phyloP scores from a whole-genome alignment of 495 filamentous ascomycete genomes.

The Aspergillus wentii region DNA sequence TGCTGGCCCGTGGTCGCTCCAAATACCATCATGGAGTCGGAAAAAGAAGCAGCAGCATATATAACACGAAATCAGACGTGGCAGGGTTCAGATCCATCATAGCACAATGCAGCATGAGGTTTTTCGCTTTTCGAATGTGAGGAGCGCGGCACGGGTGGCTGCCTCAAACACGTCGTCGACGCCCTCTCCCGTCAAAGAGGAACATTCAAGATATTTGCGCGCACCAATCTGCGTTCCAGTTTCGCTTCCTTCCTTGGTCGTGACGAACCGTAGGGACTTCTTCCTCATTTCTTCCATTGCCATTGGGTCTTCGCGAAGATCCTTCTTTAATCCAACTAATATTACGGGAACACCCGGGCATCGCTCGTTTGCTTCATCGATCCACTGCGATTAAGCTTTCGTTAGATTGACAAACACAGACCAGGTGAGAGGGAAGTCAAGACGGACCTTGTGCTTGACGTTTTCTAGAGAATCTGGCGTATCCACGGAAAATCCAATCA shows the following conservation, averaged over 20 bases:
- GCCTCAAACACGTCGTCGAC: constrained; percentile 99
- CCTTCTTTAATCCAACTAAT: constrained; percentile 95
- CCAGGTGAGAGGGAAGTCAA: background rate
- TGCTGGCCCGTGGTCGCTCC: constrained; percentile 1
- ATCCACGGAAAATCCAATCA: constrained; percentile 95
- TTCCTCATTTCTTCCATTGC: constrained; percentile 98
- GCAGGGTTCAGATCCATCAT: constrained; percentile 57
- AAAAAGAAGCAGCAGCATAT: constrained; percentile 3
- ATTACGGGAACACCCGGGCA: constrained; percentile 94
- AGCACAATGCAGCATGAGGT: constrained; percentile 84
- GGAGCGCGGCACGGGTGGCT: constrained; percentile 88
- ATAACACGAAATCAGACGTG: constrained; percentile 13
- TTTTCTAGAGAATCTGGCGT: constrained; percentile 96
- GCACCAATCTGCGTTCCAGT: constrained; percentile 83
- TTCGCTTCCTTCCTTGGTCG: constrained; percentile 70
- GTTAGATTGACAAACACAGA: too few species aligned
- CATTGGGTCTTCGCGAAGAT: constrained; percentile 88
- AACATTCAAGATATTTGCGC: constrained; percentile 96
- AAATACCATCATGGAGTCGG: constrained; percentile 1
- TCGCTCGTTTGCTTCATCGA: constrained; percentile 91
- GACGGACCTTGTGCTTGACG: constrained; percentile 88
- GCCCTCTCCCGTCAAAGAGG: constrained; percentile 91
- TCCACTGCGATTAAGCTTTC: constrained; percentile 60
- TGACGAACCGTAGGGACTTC: constrained; percentile 82
- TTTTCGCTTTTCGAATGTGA: constrained; percentile 87